A percentile compares a stretch with the other conserved stretches of the same genome.
phyloP scores from a whole-genome alignment of 2,329 filamentous ascomycete genomes.

The Stachybotrys echinatus region DNA sequence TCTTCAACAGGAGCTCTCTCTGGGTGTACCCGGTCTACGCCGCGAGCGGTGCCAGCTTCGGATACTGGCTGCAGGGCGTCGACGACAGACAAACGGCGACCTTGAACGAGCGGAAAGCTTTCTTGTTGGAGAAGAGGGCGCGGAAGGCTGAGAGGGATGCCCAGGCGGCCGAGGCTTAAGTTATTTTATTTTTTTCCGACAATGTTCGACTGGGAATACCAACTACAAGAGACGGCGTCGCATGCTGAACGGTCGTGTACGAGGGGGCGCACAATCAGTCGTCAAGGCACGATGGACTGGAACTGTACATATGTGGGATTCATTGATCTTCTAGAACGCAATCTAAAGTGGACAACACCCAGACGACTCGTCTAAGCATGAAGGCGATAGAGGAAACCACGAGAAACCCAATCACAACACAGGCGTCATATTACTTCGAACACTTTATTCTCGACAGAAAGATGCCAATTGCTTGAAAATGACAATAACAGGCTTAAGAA shows the following conservation, averaged over 20 bases:
- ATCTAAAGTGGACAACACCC: not conserved
- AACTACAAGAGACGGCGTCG: not conserved
- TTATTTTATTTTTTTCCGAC: not conserved
- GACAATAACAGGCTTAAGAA: no score
- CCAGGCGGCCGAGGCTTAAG: conserved; percentile 17
- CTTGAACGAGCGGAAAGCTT: conserved; percentile 71
- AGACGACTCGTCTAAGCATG: not conserved
- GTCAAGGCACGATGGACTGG: not conserved
- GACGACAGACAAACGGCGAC: conserved; percentile 76
- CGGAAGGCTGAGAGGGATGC: conserved; percentile 46
- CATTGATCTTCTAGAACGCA: not conserved
- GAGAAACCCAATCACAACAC: no score
- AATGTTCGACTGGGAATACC: not conserved
- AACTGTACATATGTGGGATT: conserved; percentile 7
- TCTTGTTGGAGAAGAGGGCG: conserved; percentile 83
- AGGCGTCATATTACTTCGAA: no score
- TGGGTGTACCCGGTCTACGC: conserved; percentile 93
- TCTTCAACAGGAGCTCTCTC: conserved; percentile 78
- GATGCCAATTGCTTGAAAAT: no score
- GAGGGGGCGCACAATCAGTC: not conserved
- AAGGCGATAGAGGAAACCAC: not conserved
- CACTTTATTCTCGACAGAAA: no score
- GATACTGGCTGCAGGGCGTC: conserved; percentile 93
- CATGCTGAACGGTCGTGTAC: not conserved
- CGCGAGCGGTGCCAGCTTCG: conserved; percentile 81